Evolutionary conservation across 169 alveolate genomes (phyloP).

Genomic region (Plasmodium falciparum): DNA sequence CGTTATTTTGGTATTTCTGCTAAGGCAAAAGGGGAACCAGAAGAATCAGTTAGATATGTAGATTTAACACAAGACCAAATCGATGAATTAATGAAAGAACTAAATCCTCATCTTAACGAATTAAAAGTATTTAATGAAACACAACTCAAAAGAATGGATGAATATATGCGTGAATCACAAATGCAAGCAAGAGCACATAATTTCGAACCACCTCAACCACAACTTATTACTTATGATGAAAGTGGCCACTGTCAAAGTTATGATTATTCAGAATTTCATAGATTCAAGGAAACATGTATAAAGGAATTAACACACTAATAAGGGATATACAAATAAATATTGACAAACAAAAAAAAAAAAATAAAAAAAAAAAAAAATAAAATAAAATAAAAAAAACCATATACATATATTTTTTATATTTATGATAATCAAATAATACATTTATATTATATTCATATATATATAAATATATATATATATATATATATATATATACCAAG

Average conservation of each 20-base stretch:
- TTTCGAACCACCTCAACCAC: conserved; percentile 44
- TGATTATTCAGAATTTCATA: conserved; percentile 29
- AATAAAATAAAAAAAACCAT: background rate
- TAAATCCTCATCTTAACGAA: conserved; percentile 59
- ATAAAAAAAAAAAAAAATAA: background rate
- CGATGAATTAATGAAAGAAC: conserved; percentile 38
- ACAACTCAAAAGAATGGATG: conserved; percentile 27
- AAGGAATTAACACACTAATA: background rate
- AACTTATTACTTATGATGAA: conserved; percentile 33
- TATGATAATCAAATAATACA: no score
- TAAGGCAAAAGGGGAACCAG: conserved; percentile 15
- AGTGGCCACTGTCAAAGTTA: conserved; percentile 4
- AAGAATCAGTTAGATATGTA: conserved; percentile 4
- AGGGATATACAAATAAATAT: background rate
- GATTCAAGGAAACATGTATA: background rate
- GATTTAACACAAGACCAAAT: conserved; percentile 36
- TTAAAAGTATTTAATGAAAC: conserved; percentile 43
- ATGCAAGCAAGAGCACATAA: conserved; percentile 23
- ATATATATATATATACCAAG: no score
- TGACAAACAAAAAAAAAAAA: no score
- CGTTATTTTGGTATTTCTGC: conserved; percentile 62
- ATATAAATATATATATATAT: no score
- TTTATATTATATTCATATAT: no score
- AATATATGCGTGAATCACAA: conserved; percentile 24
- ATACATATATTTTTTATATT: no score